A percentile compares a stretch with the other conserved stretches of the same genome.
These are phyloP conservation scores for Starmerella asiatica DNA, from an alignment of 805 yeast species.

Conservation along the genomic window DNA sequence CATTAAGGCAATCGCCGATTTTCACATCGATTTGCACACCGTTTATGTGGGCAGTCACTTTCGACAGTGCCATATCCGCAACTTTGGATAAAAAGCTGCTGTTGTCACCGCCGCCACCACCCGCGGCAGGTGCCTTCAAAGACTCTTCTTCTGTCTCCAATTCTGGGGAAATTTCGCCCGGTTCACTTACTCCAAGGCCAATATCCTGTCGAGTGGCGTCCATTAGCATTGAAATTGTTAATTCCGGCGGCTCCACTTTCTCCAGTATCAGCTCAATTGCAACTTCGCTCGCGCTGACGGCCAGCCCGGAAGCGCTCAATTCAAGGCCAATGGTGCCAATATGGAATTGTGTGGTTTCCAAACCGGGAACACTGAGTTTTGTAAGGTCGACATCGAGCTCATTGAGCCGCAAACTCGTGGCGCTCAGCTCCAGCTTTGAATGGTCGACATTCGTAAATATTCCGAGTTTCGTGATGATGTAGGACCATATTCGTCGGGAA, in stretches of 20 bases:
- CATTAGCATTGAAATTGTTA: constrained; percentile 18
- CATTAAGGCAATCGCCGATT: neutral
- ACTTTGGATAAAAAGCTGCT: constrained; percentile 18
- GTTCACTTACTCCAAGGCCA: too few relatives aligned
- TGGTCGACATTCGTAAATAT: constrained; percentile 71
- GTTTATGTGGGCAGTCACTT: constrained; percentile 20
- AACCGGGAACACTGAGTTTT: constrained; percentile 47
- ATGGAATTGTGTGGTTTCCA: constrained; percentile 47
- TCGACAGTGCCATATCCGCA: constrained; percentile 30
- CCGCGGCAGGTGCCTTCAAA: constrained; percentile 15
- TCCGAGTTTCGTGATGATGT: constrained; percentile 67
- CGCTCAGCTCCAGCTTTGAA: constrained; percentile 67
- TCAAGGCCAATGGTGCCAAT: constrained; percentile 42
- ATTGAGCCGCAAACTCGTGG: constrained; percentile 29
- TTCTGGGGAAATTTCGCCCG: constrained; percentile 13
- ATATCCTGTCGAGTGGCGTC: constrained; percentile 15
- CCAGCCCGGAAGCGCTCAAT: constrained; percentile 57
- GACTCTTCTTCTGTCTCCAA: constrained; percentile 9
- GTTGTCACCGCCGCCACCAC: neutral
- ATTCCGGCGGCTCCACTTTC: constrained; percentile 14
- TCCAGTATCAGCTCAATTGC: constrained; percentile 29
- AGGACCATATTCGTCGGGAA: constrained; percentile 67
- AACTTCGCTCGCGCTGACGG: constrained; percentile 44
- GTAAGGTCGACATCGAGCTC: constrained; percentile 64
- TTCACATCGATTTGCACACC: constrained; percentile 4